These are phyloP conservation scores for Gossypium thurberi DNA, from an alignment of 345 rosid genomes.

Conservation along the genomic window DNA sequence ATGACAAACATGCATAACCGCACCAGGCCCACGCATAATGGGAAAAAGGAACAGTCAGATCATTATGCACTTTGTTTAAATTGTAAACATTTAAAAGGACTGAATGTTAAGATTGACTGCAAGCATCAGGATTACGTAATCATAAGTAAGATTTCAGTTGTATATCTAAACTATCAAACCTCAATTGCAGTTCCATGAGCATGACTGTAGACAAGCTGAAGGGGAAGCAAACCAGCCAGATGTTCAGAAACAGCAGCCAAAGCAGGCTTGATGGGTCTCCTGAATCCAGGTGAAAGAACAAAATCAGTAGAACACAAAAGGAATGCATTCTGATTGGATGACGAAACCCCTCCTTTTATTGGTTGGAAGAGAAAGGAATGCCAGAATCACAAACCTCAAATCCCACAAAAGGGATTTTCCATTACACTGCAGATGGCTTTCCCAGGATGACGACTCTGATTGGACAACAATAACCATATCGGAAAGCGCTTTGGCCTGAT, in stretches of 20 bases:
- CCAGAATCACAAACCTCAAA: conserved; percentile 50
- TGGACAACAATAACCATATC: conserved; percentile 93
- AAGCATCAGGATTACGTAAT: background rate
- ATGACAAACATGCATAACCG: background rate
- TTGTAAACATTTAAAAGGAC: background rate
- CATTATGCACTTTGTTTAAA: background rate
- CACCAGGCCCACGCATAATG: background rate
- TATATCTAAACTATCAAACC: conserved; percentile 33
- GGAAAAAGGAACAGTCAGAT: background rate
- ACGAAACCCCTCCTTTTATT: background rate
- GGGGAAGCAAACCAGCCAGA: conserved; percentile 95
- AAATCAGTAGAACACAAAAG: background rate
- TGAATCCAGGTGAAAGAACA: conserved; percentile 17
- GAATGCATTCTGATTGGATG: background rate
- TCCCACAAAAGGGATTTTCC: conserved; percentile 90
- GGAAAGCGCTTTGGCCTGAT: conserved; percentile 91
- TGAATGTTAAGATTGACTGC: background rate
- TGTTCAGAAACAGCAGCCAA: conserved; percentile 91
- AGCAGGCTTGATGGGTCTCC: conserved; percentile 89
- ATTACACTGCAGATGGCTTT: conserved; percentile 94
- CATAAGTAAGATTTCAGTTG: background rate
- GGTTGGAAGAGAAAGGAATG: background rate
- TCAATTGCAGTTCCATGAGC: conserved; percentile 95
- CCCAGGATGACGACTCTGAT: conserved; percentile 91
- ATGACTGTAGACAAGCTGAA: conserved; percentile 88